phyloP scores from a whole-genome alignment of 768 basidiomycete species.

The Suillus luteus region DNA sequence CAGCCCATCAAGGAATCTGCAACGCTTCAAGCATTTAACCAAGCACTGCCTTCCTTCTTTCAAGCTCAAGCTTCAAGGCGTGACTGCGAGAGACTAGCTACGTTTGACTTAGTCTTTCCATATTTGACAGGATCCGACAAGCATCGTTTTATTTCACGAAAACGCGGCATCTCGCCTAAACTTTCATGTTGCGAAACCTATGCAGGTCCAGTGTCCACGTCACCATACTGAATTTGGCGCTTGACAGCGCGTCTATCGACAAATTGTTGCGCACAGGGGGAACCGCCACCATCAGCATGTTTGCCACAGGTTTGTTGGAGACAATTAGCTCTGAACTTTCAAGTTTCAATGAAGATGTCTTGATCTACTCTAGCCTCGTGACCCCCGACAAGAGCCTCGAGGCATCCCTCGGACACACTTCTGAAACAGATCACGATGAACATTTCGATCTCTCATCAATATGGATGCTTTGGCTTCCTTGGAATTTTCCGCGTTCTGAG shows the following conservation, averaged over 20 bases:
- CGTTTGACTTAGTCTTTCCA: neutral
- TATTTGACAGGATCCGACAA: neutral
- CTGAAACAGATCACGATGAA: neutral
- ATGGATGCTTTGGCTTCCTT: neutral
- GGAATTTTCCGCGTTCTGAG: neutral
- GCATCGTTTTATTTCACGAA: neutral
- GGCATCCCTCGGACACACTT: neutral
- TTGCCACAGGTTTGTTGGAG: slow-evolving; percentile 20
- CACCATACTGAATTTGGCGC: neutral
- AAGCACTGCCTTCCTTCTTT: neutral
- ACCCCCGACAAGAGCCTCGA: neutral
- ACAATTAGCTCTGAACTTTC: slow-evolving; percentile 7
- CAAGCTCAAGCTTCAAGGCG: neutral
- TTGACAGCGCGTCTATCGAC: neutral
- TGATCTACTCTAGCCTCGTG: neutral
- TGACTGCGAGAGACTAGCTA: neutral
- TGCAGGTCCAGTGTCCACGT: neutral
- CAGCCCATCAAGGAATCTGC: neutral
- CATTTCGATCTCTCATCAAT: neutral
- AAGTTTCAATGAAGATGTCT: slow-evolving; percentile 1
- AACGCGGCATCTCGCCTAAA: neutral
- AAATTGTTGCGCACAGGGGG: neutral
- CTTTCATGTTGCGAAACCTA: neutral
- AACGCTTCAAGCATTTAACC: neutral
- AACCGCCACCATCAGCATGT: slow-evolving; percentile 17